Evolutionary conservation across 2,329 filamentous ascomycete genomes (phyloP).

Genomic region (Cladophialophora carrionii): DNA sequence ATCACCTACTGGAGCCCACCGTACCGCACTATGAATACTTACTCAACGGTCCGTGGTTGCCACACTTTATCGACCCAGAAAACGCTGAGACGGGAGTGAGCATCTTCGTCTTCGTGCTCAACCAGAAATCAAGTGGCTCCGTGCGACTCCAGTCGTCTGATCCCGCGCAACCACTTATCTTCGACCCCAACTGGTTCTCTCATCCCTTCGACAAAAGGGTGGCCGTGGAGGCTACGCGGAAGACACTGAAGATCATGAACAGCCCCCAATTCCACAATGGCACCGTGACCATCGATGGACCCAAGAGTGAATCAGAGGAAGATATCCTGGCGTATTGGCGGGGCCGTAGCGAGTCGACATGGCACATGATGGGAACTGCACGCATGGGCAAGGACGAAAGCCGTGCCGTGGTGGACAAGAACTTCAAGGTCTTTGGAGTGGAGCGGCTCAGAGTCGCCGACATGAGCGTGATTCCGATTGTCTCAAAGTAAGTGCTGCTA

Average conservation of each 20-base stretch:
- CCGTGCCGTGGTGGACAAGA: slow-evolving; percentile 54
- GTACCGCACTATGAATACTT: slow-evolving; percentile 63
- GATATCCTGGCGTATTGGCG: slow-evolving; percentile 57
- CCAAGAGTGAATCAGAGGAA: slow-evolving; percentile 56
- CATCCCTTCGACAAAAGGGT: slow-evolving; percentile 59
- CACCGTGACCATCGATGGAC: slow-evolving; percentile 48
- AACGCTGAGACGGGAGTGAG: slow-evolving; percentile 40
- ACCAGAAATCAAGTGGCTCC: slow-evolving; percentile 58
- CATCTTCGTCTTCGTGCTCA: slow-evolving; percentile 57
- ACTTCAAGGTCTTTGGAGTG: slow-evolving; percentile 47
- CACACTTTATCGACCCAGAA: slow-evolving; percentile 36
- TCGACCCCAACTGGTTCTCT: slow-evolving; percentile 58
- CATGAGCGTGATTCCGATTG: slow-evolving; percentile 50
- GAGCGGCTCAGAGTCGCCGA: slow-evolving; percentile 49
- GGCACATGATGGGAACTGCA: slow-evolving; percentile 61
- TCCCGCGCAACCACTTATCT: slow-evolving; percentile 55
- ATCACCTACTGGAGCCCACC: slow-evolving; percentile 53
- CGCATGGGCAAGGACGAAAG: slow-evolving; percentile 59
- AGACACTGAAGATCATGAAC: slow-evolving; percentile 49
- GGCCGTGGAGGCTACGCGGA: slow-evolving; percentile 55
- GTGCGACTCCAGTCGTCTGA: slow-evolving; percentile 59
- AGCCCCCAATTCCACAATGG: slow-evolving; percentile 53
- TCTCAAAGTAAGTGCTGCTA: slow-evolving; percentile 40
- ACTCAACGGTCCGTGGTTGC: slow-evolving; percentile 25
- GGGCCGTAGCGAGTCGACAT: slow-evolving; percentile 52